These are phyloP conservation scores for Leccinum fallax DNA, from an alignment of 1,284 basidiomycete genomes.

Conservation along the genomic window DNA sequence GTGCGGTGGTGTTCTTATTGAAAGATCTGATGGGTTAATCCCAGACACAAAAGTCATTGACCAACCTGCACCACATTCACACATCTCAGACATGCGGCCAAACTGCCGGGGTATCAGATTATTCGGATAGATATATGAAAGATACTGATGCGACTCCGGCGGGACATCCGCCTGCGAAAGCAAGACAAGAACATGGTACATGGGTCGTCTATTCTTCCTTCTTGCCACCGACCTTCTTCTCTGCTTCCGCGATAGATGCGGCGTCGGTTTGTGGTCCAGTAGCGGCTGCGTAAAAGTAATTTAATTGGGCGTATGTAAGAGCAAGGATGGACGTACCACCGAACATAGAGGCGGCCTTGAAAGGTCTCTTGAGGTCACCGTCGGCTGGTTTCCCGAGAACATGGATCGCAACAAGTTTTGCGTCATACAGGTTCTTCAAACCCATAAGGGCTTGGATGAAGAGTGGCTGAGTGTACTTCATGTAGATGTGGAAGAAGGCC, in stretches of 20 bases:
- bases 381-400: constrained; percentile 75
- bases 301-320: neutral
- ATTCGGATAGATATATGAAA: constrained; percentile 22
- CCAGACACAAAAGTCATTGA: neutral
- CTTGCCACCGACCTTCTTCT: constrained; percentile 77
- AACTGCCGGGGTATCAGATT: constrained; percentile 4
- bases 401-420: constrained; percentile 81
- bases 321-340: constrained; percentile 51
- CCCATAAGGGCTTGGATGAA: constrained; percentile 93
- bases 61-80: neutral
- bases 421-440: constrained; percentile 83
- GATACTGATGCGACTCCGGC: constrained; percentile 11
- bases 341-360: constrained; percentile 79
- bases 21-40: neutral
- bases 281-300: constrained; percentile 34
- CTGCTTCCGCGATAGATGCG: constrained; percentile 84
- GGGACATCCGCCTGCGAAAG: constrained; percentile 24
- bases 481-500: constrained; percentile 85
- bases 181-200: constrained; percentile 13
- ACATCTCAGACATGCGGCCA: neutral
- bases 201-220: constrained; percentile 67
- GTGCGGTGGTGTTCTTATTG: neutral
- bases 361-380: constrained; percentile 90
- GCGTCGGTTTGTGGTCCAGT: constrained; percentile 78
- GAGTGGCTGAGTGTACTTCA: constrained; percentile 89